Evolutionary conservation across 495 filamentous ascomycete genomes (phyloP).

Genomic region (Filosporella fistucella): DNA sequence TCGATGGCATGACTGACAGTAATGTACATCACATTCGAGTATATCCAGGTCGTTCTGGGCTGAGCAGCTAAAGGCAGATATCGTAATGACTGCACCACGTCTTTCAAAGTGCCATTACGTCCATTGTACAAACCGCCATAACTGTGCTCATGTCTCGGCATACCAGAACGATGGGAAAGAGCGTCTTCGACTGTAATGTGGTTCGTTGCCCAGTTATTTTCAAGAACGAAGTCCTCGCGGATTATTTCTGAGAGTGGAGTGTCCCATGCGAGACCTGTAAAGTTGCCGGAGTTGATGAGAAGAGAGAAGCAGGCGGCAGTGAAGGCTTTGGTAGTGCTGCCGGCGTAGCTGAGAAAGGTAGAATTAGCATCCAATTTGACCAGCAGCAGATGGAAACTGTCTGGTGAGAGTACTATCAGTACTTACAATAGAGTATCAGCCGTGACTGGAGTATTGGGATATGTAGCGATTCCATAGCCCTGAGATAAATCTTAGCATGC

Average conservation of each 20-base stretch:
- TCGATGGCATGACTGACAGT: slow-evolving; percentile 38
- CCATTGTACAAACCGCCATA: slow-evolving; percentile 21
- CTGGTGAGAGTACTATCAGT: no score
- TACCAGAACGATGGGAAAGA: slow-evolving; percentile 44
- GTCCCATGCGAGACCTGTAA: slow-evolving; percentile 37
- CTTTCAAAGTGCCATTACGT: slow-evolving; percentile 21
- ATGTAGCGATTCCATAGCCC: slow-evolving; percentile 46
- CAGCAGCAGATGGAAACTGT: no score
- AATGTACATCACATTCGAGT: slow-evolving; percentile 51
- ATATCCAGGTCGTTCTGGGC: slow-evolving; percentile 38
- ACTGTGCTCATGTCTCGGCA: slow-evolving; percentile 30
- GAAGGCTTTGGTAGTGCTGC: slow-evolving; percentile 55
- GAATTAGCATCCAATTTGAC: no score
- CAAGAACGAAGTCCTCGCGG: slow-evolving; percentile 48
- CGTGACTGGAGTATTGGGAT: slow-evolving; percentile 37
- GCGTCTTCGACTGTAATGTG: slow-evolving; percentile 49
- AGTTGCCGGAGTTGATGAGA: slow-evolving; percentile 33
- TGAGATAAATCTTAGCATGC: slow-evolving; percentile 21
- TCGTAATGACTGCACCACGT: slow-evolving; percentile 35
- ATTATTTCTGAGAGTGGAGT: slow-evolving; percentile 46
- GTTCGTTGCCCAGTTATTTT: slow-evolving; percentile 35
- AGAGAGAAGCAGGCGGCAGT: slow-evolving; percentile 44
- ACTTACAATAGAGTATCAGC: no score
- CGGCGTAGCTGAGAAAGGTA: no score
- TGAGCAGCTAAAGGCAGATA: slow-evolving; percentile 35